A percentile compares a stretch with the other conserved stretches of the same genome.
Conservation (phyloP, 2,329 filamentous ascomycete genomes). For the Neonectria hederae region DNA sequence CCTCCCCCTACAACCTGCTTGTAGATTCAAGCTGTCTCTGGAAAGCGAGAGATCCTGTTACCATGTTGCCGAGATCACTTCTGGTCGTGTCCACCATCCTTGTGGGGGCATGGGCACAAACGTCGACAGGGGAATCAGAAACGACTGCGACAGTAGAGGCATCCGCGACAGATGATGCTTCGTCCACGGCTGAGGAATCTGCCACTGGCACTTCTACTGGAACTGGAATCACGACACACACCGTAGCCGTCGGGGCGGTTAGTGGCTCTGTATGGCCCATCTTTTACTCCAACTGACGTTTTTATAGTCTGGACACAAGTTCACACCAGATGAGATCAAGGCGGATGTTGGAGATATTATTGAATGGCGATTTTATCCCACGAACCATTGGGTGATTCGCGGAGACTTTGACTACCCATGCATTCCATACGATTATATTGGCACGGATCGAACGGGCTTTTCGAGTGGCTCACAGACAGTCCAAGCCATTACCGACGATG, state of each 20-base stretch:
- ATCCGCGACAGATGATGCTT: conserved; percentile 17
- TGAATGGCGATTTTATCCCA: conserved; percentile 70
- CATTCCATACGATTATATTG: conserved; percentile 67
- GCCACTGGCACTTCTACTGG: conserved; percentile 30
- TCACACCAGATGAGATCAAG: conserved; percentile 43
- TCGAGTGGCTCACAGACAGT: conserved; percentile 61
- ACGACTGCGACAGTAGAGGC: background rate
- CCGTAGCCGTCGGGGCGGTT: conserved; percentile 41
- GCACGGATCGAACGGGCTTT: conserved; percentile 59
- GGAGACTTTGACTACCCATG: conserved; percentile 69
- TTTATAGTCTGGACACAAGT: conserved; percentile 44
- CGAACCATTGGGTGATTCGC: conserved; percentile 71
- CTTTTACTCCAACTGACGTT: background rate
- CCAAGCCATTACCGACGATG: conserved; percentile 56
- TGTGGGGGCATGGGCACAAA: conserved; percentile 30
- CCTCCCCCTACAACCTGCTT: conserved; percentile 20
- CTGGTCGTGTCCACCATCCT: conserved; percentile 29
- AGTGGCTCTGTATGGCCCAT: conserved; percentile 2
- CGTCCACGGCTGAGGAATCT: conserved; percentile 28
- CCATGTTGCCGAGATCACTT: conserved; percentile 35
- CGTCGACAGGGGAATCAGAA: conserved; percentile 9
- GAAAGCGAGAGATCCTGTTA: conserved; percentile 18
- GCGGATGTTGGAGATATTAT: conserved; percentile 59
- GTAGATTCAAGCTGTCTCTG: conserved; percentile 21
- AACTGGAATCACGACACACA: conserved; percentile 36